Evolutionary conservation across 192 early-diverging fungal genomes (phyloP).

Genomic region (Kappamyces sp.): DNA sequence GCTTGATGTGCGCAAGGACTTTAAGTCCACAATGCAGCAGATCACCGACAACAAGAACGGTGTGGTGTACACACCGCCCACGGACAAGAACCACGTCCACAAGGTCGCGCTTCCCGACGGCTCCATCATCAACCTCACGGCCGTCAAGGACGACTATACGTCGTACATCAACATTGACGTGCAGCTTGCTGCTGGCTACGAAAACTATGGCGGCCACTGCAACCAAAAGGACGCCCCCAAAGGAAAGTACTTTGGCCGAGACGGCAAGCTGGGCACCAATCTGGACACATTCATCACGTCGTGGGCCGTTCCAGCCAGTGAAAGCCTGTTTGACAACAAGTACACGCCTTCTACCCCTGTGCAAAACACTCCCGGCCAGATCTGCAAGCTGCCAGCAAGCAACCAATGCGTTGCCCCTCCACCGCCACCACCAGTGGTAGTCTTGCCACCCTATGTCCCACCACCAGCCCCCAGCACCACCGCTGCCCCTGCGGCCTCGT

Average conservation of each 20-base stretch:
- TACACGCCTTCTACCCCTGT: conserved; percentile 6
- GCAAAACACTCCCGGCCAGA: not conserved
- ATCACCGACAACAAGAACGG: not conserved
- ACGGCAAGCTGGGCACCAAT: not conserved
- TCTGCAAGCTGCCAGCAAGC: conserved; percentile 7
- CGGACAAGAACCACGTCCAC: not conserved
- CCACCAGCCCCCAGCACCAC: not conserved
- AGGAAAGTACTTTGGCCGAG: not conserved
- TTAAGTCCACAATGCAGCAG: not conserved
- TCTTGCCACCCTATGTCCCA: not conserved
- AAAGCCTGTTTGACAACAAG: not conserved
- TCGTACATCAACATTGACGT: conserved; percentile 4
- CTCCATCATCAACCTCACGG: not conserved
- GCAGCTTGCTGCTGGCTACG: conserved; percentile 1
- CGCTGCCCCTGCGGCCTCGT: conserved; percentile 1
- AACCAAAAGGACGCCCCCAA: conserved; percentile 4
- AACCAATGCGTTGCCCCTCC: not conserved
- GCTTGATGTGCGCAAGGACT: not conserved
- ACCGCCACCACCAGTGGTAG: conserved; percentile 9
- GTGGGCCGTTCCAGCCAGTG: conserved; percentile 4
- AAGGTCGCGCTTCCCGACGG: conserved; percentile 9
- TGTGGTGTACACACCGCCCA: conserved; percentile 1
- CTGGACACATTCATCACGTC: conserved; percentile 1
- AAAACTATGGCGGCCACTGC: conserved; percentile 7
- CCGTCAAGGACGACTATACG: not conserved